Evolutionary conservation across 805 yeast genomes (phyloP).

Genomic region (Kazachstania kunashirensis): DNA sequence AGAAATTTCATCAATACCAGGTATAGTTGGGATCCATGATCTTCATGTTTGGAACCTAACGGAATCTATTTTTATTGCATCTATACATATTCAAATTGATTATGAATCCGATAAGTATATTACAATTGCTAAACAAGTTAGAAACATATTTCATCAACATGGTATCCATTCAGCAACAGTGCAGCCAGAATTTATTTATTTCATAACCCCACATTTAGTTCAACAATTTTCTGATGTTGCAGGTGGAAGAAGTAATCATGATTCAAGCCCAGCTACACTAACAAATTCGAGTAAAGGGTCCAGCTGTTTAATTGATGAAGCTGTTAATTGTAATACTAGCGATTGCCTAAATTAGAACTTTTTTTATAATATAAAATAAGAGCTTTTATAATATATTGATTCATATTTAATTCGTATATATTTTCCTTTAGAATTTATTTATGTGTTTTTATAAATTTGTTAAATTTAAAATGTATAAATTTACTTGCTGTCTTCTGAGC

Average conservation of each 20-base stretch:
- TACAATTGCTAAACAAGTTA: slow-evolving; percentile 61
- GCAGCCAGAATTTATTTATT: slow-evolving; percentile 93
- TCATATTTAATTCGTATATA: too few species aligned
- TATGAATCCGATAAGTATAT: slow-evolving; percentile 57
- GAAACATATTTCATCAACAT: slow-evolving; percentile 67
- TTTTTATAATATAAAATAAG: too few species aligned
- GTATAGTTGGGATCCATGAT: slow-evolving; percentile 83
- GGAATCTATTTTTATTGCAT: slow-evolving; percentile 77
- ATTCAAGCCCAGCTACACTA: too few species aligned
- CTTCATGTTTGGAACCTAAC: slow-evolving; percentile 94
- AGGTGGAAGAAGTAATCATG: slow-evolving; percentile 6
- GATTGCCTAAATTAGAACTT: slow-evolving; percentile 31
- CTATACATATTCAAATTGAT: slow-evolving; percentile 74
- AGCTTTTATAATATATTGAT: too few species aligned
- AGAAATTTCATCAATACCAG: slow-evolving; percentile 56
- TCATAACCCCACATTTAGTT: too few species aligned
- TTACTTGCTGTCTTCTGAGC: too few species aligned
- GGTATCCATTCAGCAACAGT: slow-evolving; percentile 92
- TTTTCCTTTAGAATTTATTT: too few species aligned
- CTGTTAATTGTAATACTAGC: slow-evolving; percentile 40
- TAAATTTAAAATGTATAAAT: too few species aligned
- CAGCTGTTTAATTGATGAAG: slow-evolving; percentile 42
- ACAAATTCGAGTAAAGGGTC: too few species aligned
- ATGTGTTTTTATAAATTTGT: too few species aligned
- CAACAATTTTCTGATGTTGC: slow-evolving; percentile 28